Evolutionary conservation across 495 filamentous ascomycete species (phyloP).

Genomic region (Lophiotrema nucula): DNA sequence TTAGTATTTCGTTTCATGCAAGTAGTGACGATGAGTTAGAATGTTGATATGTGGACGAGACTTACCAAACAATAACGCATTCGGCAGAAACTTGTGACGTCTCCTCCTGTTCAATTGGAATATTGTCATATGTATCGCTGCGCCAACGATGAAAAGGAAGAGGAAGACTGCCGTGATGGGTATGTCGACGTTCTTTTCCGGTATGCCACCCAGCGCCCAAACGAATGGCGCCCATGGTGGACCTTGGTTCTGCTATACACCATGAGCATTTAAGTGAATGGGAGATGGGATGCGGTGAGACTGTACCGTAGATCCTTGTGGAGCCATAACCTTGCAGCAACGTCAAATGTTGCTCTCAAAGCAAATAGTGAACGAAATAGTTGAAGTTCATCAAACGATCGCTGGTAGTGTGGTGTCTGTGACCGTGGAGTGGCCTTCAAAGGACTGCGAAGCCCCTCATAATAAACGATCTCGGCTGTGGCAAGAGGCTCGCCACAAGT

Average conservation of each 20-base stretch:
- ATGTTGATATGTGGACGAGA: neutral
- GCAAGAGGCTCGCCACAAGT: too few species aligned
- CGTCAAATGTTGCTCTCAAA: too few species aligned
- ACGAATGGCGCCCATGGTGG: slow-evolving; percentile 28
- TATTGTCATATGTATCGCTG: slow-evolving; percentile 33
- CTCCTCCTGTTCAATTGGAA: slow-evolving; percentile 31
- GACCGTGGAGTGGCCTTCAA: too few species aligned
- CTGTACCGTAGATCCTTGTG: too few species aligned
- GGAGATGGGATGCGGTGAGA: neutral
- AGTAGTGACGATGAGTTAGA: too few species aligned
- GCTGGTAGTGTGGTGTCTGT: too few species aligned
- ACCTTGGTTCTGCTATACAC: neutral
- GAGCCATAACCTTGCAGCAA: too few species aligned
- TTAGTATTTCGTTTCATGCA: neutral
- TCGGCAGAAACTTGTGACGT: slow-evolving; percentile 32
- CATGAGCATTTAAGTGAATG: neutral
- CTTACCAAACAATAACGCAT: slow-evolving; percentile 26
- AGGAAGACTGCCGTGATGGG: slow-evolving; percentile 35
- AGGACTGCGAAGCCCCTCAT: too few species aligned
- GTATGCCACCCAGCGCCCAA: slow-evolving; percentile 31
- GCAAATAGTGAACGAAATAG: too few species aligned
- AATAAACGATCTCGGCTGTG: too few species aligned
- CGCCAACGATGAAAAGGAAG: slow-evolving; percentile 24
- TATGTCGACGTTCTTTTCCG: slow-evolving; percentile 19
- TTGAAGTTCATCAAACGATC: too few species aligned